Base-by-base conservation (phyloP, 179 eudicot species). In the Beta corolliflora region DNA sequence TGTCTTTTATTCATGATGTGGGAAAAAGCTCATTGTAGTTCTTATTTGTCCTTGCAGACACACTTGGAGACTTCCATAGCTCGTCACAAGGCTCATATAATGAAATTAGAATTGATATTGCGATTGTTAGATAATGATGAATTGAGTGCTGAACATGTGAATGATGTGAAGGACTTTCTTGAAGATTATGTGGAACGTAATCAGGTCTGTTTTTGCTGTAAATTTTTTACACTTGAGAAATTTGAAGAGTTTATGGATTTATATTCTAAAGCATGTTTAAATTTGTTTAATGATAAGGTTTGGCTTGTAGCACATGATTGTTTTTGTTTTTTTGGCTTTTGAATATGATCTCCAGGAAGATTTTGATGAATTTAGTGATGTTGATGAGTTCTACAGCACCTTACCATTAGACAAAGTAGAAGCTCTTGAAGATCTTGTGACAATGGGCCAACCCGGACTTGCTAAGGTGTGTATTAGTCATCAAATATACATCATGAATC, bases 181-280 rank as follows among this genome's bases (percentile, higher is more conserved):
- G 99, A 96, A 73, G 99, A 96, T 82, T 96, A 96, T 75, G 89
- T 96, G 77, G 99, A 96, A 78, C 97, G 99, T 54, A 96, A 96
- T 93, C 99, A 96, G 98, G 99, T 96, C 52, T 31, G 21, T 67
- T 48, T 31, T 61, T 67, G 53, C 61, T 58, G 1, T n/a, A 77
- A 50, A 14, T n/a, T 55, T 58, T 31, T 72, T 44, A 48, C 18
- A 19, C 25, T 18, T 55, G 3, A 77, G 18, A 23, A 11, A 18
- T 63, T 71, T 66, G 50, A 60, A 45, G 15, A 29, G 16, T 29
- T 31, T 31, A 52, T 67, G 23, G 15, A 11, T 52, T n/a, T 54
- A 36, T 58, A 45, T 78, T 53, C 10, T 52, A 63, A 5, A 71
- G 68, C 75, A 55, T 71, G 67, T 79, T 2, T 73, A 63, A 21